These are phyloP conservation scores for Phaeosphaeriaceae sp. DNA, from an alignment of 2,329 filamentous ascomycete species.

Conservation along the genomic window DNA sequence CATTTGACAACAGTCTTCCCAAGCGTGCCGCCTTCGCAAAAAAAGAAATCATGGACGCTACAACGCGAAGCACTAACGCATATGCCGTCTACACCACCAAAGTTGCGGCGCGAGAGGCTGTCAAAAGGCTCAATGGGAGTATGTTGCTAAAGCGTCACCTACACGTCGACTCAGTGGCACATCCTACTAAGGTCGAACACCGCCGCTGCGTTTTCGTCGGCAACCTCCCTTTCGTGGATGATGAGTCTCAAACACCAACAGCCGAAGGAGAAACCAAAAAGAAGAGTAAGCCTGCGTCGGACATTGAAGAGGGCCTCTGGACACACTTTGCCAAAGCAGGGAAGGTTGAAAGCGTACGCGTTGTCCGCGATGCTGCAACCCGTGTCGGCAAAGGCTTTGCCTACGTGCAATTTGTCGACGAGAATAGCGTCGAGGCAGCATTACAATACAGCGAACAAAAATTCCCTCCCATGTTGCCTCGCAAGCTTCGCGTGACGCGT, in stretches of 20 bases:
- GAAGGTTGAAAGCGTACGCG: constrained; percentile 89
- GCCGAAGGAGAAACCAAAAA: constrained; percentile 68
- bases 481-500: constrained; percentile 82
- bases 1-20: constrained; percentile 80
- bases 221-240: constrained; percentile 94
- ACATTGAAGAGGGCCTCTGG: constrained; percentile 94
- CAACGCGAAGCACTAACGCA: constrained; percentile 91
- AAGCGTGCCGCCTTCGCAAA: constrained; percentile 96
- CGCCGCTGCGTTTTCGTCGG: constrained; percentile 94
- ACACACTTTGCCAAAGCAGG: constrained; percentile 77
- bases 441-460: constrained; percentile 88
- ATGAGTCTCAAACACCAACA: constrained; percentile 73
- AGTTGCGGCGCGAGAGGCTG: constrained; percentile 76
- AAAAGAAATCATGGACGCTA: constrained; percentile 87
- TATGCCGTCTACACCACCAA: constrained; percentile 87
- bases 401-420: constrained; percentile 93
- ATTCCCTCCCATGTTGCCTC: constrained; percentile 91
- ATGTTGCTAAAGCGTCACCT: constrained; percentile 86
- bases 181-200: constrained; percentile 82
- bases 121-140: constrained; percentile 80
- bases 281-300: constrained; percentile 76
- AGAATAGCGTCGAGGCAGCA: constrained; percentile 88
- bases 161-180: constrained; percentile 87
- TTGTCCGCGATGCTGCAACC: constrained; percentile 87
- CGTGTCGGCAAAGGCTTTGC: constrained; percentile 96